A percentile compares a stretch with the other conserved stretches of the same genome.
Evolutionary conservation across 1,284 basidiomycete species (phyloP).

Genomic region (Paramarasmius palmivorus): DNA sequence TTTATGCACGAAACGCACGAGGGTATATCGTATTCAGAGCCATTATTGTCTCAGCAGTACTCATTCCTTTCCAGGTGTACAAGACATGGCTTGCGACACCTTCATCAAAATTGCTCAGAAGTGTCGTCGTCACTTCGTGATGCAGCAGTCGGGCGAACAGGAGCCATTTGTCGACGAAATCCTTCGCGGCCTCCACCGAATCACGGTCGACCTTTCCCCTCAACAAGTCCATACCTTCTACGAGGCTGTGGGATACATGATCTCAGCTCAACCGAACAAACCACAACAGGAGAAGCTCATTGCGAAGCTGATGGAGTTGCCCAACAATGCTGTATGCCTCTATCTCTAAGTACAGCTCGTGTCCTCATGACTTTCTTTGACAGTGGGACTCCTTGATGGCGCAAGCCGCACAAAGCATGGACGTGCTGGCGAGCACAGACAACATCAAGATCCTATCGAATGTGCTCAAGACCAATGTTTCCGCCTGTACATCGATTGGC

Average conservation of each 20-base stretch:
- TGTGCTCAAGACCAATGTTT: constrained; percentile 98
- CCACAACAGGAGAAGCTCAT: constrained; percentile 96
- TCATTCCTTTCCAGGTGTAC: constrained; percentile 69
- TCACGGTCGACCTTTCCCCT: constrained; percentile 93
- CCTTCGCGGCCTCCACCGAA: constrained; percentile 87
- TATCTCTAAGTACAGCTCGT: background rate
- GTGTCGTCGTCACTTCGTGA: constrained; percentile 97
- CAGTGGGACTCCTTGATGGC: constrained; percentile 98
- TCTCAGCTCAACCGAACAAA: constrained; percentile 98
- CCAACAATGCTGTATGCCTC: constrained; percentile 85
- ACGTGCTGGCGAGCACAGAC: constrained; percentile 88
- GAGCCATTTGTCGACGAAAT: constrained; percentile 99
- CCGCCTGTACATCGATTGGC: constrained; percentile 96
- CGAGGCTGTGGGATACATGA: constrained; percentile 99
- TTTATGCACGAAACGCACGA: constrained; percentile 99
- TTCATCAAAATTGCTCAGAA: constrained; percentile 99
- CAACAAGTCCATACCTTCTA: constrained; percentile 98
- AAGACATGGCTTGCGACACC: constrained; percentile 99
- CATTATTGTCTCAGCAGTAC: constrained; percentile 6
- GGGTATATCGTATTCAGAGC: constrained; percentile 46
- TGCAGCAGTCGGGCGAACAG: constrained; percentile 96
- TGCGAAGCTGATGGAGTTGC: constrained; percentile 94
- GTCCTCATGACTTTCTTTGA: constrained; percentile 12
- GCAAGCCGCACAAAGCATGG: constrained; percentile 92
- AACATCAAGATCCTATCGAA: constrained; percentile 98